A percentile compares a stretch with the other conserved stretches of the same genome.
phyloP scores from a whole-genome alignment of 2,329 filamentous ascomycete species.

The Beauveria sp. region DNA sequence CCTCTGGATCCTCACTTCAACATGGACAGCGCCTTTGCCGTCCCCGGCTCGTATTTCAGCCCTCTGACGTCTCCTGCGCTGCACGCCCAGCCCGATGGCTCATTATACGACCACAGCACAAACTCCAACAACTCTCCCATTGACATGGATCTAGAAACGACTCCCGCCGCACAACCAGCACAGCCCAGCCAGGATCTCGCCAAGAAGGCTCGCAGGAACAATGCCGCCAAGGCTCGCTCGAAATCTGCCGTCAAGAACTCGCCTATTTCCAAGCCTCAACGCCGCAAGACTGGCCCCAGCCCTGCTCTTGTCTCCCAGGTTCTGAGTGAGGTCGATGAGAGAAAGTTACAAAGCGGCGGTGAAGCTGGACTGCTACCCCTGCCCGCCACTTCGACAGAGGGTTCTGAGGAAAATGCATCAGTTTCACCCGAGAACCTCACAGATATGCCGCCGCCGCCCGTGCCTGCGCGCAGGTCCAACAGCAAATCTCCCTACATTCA shows the following conservation, averaged over 20 bases:
- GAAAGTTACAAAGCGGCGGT: constrained; percentile 26
- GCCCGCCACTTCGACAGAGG: constrained; percentile 39
- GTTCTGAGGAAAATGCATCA: constrained; percentile 57
- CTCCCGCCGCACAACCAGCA: constrained; percentile 24
- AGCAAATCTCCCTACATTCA: constrained; percentile 61
- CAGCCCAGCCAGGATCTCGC: constrained; percentile 37
- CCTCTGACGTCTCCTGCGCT: constrained; percentile 75
- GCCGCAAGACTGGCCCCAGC: constrained; percentile 44
- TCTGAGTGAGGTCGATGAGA: constrained; percentile 45
- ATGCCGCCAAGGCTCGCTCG: constrained; percentile 41
- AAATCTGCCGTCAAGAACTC: constrained; percentile 58
- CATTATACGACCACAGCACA: constrained; percentile 38
- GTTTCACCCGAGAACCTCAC: constrained; percentile 56
- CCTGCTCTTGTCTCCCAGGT: constrained; percentile 50
- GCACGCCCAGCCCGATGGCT: constrained; percentile 58
- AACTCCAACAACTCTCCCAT: constrained; percentile 45
- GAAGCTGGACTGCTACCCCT: constrained; percentile 32
- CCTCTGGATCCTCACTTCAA: constrained; percentile 67
- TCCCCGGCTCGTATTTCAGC: constrained; percentile 71
- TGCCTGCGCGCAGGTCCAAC: constrained; percentile 57
- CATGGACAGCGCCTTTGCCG: constrained; percentile 49
- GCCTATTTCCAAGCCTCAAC: constrained; percentile 62
- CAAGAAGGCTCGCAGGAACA: constrained; percentile 47
- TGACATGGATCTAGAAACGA: constrained; percentile 48
- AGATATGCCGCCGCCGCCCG: constrained; percentile 60